Evolutionary conservation across 2,329 filamentous ascomycete genomes (phyloP).

Genomic region (Aspergillus tubingensis): DNA sequence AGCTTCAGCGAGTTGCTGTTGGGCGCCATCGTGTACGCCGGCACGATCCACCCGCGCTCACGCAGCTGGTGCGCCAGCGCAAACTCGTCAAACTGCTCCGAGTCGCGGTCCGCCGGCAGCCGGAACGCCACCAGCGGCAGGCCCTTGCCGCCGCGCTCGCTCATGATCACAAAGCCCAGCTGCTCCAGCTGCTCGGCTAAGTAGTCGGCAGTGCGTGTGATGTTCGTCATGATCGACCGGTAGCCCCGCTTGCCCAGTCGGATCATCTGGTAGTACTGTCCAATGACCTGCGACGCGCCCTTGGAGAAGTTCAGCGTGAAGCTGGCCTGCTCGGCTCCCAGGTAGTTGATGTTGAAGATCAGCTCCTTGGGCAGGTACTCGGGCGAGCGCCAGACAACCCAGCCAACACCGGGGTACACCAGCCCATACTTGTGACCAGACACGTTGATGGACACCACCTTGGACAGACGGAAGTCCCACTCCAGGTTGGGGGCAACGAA

Average conservation of each 20-base stretch:
- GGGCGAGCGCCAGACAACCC: slow-evolving; percentile 84
- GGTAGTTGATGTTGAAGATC: slow-evolving; percentile 99
- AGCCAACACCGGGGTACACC: slow-evolving; percentile 89
- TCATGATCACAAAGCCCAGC: slow-evolving; percentile 86
- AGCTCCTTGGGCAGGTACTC: slow-evolving; percentile 86
- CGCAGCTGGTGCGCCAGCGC: slow-evolving; percentile 81
- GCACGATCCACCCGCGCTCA: slow-evolving; percentile 87
- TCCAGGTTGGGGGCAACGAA: slow-evolving; percentile 81
- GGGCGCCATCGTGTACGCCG: slow-evolving; percentile 96
- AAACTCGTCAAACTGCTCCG: slow-evolving; percentile 69
- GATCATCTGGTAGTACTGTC: slow-evolving; percentile 97
- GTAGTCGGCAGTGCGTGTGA: slow-evolving; percentile 88
- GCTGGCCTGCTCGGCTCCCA: slow-evolving; percentile 90
- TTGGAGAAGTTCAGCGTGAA: slow-evolving; percentile 98
- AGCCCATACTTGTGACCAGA: slow-evolving; percentile 86
- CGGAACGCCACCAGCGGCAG: slow-evolving; percentile 91
- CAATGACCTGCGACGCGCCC: slow-evolving; percentile 90
- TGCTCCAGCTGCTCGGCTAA: slow-evolving; percentile 71
- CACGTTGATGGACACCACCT: slow-evolving; percentile 90
- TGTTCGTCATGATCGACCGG: slow-evolving; percentile 88
- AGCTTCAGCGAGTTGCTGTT: slow-evolving; percentile 82
- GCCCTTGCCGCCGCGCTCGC: slow-evolving; percentile 72
- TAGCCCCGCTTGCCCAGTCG: slow-evolving; percentile 92
- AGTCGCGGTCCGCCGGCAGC: slow-evolving; percentile 59
- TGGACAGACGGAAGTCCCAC: slow-evolving; percentile 90